Base-by-base conservation (phyloP, 495 filamentous ascomycete species). In the Aspergillus bridgeri region DNA sequence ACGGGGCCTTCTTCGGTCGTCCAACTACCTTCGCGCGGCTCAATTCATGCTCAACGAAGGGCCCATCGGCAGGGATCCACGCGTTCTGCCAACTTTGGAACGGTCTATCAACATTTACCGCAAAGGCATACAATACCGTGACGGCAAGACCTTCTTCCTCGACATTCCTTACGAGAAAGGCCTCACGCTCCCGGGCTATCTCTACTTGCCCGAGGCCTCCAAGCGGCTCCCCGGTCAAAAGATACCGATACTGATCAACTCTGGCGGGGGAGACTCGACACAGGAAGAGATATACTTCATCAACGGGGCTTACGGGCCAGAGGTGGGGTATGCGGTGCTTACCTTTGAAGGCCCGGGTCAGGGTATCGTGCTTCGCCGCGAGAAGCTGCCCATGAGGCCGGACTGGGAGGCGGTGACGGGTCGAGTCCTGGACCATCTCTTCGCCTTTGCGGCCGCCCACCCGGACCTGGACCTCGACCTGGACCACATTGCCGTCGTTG, bases 261-360 rank as follows among this genome's bases (percentile, higher is more conserved):
- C 9, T 17, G 68, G 65, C 15, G 81, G 81, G 0, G 65, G 42
- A 3, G 81, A 84, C 58, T 70, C 76, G 0, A 67, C 57, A 0
- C 61, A 73, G 17, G 81, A 84, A 54, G 81, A 84, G 54, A 23
- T 83, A 0, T 80, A 74, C 57, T 78, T 65, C 55, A 6, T 76
- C 0, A 18, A 25, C 38, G 48, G 63, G 0, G 49, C 61, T 0
- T 48, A n/a, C 0, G 80, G 60, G 0, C 61, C 49, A 0, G 50
- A 59, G 0, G 47, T 68, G 0, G 81, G 81, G 0, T 84, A 83
- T 56, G 77, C 79, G 0, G 72, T 73, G 0, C 45, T 83, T 5
- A 73, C 65, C 0, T 77, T 75, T 42, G 79, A 83, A 3, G 80
- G 79, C 0, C 81, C 81, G 0, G 79, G 81, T 0, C 81, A 84